These are phyloP conservation scores for Phragmites australis DNA, from an alignment of 176 grass and related monocot genomes.

Conservation along the genomic window DNA sequence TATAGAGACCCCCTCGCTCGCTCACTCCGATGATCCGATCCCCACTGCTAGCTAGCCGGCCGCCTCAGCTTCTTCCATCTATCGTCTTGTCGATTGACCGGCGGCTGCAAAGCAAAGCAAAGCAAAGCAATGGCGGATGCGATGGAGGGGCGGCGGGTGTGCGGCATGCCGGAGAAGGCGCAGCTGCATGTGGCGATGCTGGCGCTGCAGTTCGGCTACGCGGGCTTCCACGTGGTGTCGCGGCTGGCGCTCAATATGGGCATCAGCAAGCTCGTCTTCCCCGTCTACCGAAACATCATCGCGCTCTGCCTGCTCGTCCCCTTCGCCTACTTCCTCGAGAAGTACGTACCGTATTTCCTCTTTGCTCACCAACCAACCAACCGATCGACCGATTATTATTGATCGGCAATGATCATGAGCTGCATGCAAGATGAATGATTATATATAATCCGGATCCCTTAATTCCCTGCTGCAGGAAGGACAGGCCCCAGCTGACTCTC, in stretches of 20 bases:
- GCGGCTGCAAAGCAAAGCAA: neutral
- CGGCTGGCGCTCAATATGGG: slow-evolving; percentile 95
- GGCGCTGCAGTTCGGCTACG: slow-evolving; percentile 94
- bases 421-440: neutral
- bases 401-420: too few species aligned
- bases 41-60: too few species aligned
- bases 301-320: slow-evolving; percentile 85
- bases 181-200: slow-evolving; percentile 98
- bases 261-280: slow-evolving; percentile 98
- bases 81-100: neutral
- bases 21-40: too few species aligned
- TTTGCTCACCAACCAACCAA: too few species aligned
- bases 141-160: slow-evolving; percentile 49
- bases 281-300: slow-evolving; percentile 98
- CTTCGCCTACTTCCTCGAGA: slow-evolving; percentile 95
- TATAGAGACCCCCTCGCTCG: slow-evolving; percentile 43
- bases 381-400: too few species aligned
- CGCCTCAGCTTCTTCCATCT: slow-evolving; percentile 3
- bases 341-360: slow-evolving; percentile 37
- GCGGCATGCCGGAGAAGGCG: slow-evolving; percentile 86
- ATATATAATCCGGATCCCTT: too few species aligned
- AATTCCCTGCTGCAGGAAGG: slow-evolving; percentile 60
- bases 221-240: slow-evolving; percentile 93
- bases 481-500: slow-evolving; percentile 66
- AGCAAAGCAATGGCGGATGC: slow-evolving; percentile 60